Conservation (phyloP, 306 rosid species). For the Begonia peltatifolia region DNA sequence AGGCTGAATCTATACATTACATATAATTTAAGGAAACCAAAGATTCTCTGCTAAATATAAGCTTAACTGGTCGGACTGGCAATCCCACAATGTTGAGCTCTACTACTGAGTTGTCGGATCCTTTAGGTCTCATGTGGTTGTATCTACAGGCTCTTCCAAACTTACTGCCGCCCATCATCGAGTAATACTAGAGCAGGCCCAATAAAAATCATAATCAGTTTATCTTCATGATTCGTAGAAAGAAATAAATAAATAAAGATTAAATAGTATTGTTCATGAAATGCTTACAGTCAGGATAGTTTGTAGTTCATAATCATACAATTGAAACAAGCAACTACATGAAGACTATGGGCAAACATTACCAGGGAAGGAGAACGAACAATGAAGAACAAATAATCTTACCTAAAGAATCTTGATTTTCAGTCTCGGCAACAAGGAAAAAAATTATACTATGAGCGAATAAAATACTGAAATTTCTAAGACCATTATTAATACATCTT, state of each 20-base stretch:
- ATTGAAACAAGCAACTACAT: too few relatives aligned
- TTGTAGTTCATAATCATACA: too few relatives aligned
- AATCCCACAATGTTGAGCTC: slow-evolving; percentile 77
- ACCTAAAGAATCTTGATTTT: too few relatives aligned
- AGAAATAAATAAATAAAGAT: neutral
- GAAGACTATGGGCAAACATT: too few relatives aligned
- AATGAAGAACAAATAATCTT: too few relatives aligned
- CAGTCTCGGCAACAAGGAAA: too few relatives aligned
- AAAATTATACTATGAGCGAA: too few relatives aligned
- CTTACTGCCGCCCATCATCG: slow-evolving; percentile 78
- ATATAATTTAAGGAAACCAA: neutral
- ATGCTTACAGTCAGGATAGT: too few relatives aligned
- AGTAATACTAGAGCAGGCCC: slow-evolving; percentile 59
- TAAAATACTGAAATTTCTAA: too few relatives aligned
- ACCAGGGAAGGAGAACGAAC: too few relatives aligned
- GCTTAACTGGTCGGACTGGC: slow-evolving; percentile 73
- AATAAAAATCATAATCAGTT: slow-evolving; percentile 4
- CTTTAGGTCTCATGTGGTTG: slow-evolving; percentile 44
- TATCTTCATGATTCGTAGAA: slow-evolving; percentile 13
- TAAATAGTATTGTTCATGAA: too few relatives aligned
- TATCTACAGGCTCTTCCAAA: slow-evolving; percentile 69
- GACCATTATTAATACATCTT: too few relatives aligned
- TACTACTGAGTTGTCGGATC: slow-evolving; percentile 17
- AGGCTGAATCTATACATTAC: neutral
- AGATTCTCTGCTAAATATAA: neutral